Conservation (phyloP, 257 asterid genomes). For the Forsythia suspensa region DNA sequence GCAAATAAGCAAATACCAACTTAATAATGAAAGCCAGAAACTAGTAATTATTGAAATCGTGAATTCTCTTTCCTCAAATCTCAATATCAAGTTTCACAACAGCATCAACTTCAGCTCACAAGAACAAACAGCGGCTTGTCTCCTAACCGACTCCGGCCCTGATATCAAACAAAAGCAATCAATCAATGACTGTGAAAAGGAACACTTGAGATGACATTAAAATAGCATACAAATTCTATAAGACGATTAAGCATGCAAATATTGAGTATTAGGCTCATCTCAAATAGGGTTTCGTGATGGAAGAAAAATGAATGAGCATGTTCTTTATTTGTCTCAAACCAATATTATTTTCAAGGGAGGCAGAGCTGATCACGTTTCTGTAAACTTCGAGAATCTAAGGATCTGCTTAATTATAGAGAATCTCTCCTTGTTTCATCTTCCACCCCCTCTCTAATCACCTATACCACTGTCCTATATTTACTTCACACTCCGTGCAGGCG, state of each 20-base stretch:
- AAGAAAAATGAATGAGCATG: neutral
- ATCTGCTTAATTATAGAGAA: neutral
- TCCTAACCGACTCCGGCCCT: constrained; percentile 84
- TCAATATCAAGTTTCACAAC: neutral
- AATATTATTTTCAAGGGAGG: no score
- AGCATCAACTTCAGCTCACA: constrained; percentile 42
- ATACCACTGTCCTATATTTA: neutral
- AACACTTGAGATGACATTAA: neutral
- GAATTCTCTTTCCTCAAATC: neutral
- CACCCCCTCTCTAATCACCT: neutral
- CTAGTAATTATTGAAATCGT: neutral
- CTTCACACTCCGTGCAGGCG: neutral
- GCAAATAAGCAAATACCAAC: neutral
- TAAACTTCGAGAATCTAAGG: neutral
- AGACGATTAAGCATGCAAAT: neutral
- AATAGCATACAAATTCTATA: neutral
- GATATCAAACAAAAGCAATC: constrained; percentile 17
- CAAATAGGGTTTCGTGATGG: neutral
- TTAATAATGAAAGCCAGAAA: neutral
- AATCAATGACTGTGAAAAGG: neutral
- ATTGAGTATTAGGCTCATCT: neutral
- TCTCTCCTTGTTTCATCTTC: neutral
- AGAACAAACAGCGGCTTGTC: constrained; percentile 76
- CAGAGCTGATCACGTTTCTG: neutral
- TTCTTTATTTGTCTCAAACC: neutral